Conservation (phyloP, 148 eudicot genomes). For the Vaccinium darrowii region DNA sequence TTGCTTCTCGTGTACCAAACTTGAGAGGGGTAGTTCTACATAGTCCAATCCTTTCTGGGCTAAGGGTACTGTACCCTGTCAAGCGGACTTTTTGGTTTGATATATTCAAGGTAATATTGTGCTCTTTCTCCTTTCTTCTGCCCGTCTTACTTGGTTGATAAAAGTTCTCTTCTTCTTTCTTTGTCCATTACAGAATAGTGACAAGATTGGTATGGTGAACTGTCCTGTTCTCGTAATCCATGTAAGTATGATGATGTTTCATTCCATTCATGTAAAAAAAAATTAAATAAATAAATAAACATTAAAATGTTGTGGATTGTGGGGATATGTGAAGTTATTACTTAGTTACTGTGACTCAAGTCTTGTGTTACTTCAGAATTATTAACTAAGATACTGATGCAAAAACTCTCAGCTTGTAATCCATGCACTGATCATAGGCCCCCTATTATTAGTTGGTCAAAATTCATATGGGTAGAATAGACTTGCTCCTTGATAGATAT, state of each 20-base stretch:
- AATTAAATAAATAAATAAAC: neutral
- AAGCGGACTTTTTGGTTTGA: constrained; percentile 91
- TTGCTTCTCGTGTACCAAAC: constrained; percentile 81
- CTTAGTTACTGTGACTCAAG: neutral
- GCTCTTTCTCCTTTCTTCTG: neutral
- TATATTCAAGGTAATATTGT: constrained; percentile 73
- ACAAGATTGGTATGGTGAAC: constrained; percentile 73
- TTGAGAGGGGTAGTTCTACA: constrained; percentile 91
- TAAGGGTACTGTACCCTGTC: constrained; percentile 82
- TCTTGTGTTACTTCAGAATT: constrained; percentile 3
- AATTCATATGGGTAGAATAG: neutral
- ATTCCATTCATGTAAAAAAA: neutral
- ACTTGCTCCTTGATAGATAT: neutral
- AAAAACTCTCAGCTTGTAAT: neutral
- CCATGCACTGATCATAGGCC: neutral
- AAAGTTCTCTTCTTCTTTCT: constrained; percentile 10
- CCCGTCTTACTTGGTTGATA: neutral
- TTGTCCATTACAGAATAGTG: constrained; percentile 61
- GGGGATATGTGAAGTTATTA: neutral
- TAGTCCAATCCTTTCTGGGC: constrained; percentile 87
- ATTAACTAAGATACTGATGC: neutral
- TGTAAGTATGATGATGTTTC: constrained; percentile 40
- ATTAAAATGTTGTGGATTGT: neutral
- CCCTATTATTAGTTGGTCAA: neutral
- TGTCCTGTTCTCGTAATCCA: constrained; percentile 90